Evolutionary conservation across 2,329 filamentous ascomycete genomes (phyloP).

Genomic region (Chaetoscypha palmicola): DNA sequence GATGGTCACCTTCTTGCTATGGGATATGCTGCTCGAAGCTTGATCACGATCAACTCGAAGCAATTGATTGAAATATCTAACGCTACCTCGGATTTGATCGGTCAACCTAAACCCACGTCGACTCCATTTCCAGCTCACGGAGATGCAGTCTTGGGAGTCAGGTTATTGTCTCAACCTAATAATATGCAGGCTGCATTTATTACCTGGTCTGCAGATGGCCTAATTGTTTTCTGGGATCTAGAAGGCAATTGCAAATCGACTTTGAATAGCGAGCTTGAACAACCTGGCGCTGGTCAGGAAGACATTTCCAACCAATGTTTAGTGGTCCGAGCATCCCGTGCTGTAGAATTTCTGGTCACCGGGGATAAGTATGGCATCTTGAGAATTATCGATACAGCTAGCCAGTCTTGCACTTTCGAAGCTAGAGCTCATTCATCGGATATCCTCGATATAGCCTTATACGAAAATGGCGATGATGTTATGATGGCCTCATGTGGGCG

Average conservation of each 20-base stretch:
- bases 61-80: slow-evolving; percentile 61
- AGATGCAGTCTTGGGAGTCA: slow-evolving; percentile 66
- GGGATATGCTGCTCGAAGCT: slow-evolving; percentile 57
- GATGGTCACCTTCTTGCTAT: slow-evolving; percentile 51
- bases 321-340: slow-evolving; percentile 51
- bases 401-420: slow-evolving; percentile 56
- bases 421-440: slow-evolving; percentile 83
- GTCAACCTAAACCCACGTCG: slow-evolving; percentile 34
- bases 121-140: slow-evolving; percentile 53
- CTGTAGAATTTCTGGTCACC: slow-evolving; percentile 63
- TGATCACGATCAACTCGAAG: slow-evolving; percentile 69
- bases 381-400: slow-evolving; percentile 55
- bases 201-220: slow-evolving; percentile 81
- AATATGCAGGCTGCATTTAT: slow-evolving; percentile 64
- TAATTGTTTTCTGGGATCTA: slow-evolving; percentile 73
- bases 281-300: slow-evolving; percentile 43
- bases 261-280: slow-evolving; percentile 63
- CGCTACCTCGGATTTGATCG: slow-evolving; percentile 29
- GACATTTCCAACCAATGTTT: slow-evolving; percentile 53
- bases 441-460: slow-evolving; percentile 72
- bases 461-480: slow-evolving; percentile 52
- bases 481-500: slow-evolving; percentile 78
- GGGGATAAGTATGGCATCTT: slow-evolving; percentile 85
- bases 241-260: slow-evolving; percentile 62
- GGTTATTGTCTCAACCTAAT: slow-evolving; percentile 54